These are phyloP conservation scores for Botrytis deweyae DNA, from an alignment of 2,329 filamentous ascomycete genomes.

Conservation along the genomic window DNA sequence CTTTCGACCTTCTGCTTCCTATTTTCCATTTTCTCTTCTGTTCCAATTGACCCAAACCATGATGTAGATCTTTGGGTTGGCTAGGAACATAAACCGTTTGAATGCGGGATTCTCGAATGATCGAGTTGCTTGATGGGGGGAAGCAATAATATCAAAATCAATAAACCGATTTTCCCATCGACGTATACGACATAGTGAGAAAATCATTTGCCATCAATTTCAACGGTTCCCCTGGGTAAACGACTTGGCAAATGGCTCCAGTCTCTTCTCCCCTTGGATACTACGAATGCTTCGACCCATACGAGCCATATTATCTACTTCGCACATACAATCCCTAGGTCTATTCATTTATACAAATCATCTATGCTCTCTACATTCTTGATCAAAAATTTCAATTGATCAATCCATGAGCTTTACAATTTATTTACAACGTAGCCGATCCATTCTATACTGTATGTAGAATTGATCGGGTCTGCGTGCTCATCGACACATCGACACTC, in stretches of 20 bases:
- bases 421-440: neutral
- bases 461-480: neutral
- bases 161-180: neutral
- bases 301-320: neutral
- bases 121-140: neutral
- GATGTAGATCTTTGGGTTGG: neutral
- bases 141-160: conserved; percentile 8
- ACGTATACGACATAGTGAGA: neutral
- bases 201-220: conserved; percentile 1
- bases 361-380: neutral
- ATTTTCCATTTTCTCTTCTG: neutral
- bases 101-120: neutral
- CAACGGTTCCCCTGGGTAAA: conserved; percentile 9
- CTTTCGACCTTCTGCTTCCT: neutral
- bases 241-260: neutral
- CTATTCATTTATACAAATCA: neutral
- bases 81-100: neutral
- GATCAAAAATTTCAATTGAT: neutral
- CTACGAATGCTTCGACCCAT: neutral
- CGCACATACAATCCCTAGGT: neutral
- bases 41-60: neutral
- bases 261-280: neutral
- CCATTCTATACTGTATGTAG: neutral
- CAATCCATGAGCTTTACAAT: neutral
- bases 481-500: neutral